phyloP scores from a whole-genome alignment of 2,329 filamentous ascomycete species.

The Calonectria pauciramosa region DNA sequence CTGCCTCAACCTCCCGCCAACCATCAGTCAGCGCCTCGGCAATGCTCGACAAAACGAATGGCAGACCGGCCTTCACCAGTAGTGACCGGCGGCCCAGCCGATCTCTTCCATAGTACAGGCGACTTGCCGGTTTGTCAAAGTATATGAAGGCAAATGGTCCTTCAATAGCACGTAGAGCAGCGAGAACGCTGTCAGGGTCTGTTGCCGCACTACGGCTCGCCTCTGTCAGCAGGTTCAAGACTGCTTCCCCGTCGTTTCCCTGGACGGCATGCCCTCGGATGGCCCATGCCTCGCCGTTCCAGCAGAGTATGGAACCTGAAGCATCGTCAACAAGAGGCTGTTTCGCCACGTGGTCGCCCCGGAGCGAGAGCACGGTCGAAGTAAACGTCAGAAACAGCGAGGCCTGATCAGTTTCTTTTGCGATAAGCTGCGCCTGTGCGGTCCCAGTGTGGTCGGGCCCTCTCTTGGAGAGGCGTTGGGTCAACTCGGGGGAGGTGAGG shows the following conservation, averaged over 20 bases:
- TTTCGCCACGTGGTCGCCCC: conserved; percentile 77
- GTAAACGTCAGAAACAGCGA: conserved; percentile 71
- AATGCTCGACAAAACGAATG: conserved; percentile 79
- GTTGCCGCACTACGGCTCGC: conserved; percentile 49
- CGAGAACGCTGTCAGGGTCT: conserved; percentile 54
- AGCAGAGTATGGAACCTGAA: conserved; percentile 82
- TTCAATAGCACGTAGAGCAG: conserved; percentile 72
- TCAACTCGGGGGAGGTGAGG: conserved; percentile 53
- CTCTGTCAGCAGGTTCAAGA: conserved; percentile 73
- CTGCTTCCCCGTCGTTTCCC: conserved; percentile 82
- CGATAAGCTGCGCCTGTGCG: conserved; percentile 49
- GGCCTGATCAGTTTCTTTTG: conserved; percentile 32
- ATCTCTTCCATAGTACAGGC: conserved; percentile 87
- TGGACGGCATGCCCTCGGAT: conserved; percentile 69
- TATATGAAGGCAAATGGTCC: conserved; percentile 95
- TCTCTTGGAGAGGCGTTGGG: conserved; percentile 64
- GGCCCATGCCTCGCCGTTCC: conserved; percentile 98
- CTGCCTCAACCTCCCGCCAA: conserved; percentile 87
- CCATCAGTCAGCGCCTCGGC: conserved; percentile 64
- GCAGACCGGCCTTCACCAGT: conserved; percentile 65
- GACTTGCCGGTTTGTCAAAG: conserved; percentile 73
- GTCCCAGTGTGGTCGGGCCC: conserved; percentile 72
- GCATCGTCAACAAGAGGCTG: conserved; percentile 78
- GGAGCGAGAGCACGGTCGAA: conserved; percentile 92
- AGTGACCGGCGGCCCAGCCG: conserved; percentile 89